Percentiles rank a stretch among this genome's conserved stretches.
Evolutionary conservation across 2,329 filamentous ascomycete genomes (phyloP).

Genomic region (Aspergillus novofumigatus): DNA sequence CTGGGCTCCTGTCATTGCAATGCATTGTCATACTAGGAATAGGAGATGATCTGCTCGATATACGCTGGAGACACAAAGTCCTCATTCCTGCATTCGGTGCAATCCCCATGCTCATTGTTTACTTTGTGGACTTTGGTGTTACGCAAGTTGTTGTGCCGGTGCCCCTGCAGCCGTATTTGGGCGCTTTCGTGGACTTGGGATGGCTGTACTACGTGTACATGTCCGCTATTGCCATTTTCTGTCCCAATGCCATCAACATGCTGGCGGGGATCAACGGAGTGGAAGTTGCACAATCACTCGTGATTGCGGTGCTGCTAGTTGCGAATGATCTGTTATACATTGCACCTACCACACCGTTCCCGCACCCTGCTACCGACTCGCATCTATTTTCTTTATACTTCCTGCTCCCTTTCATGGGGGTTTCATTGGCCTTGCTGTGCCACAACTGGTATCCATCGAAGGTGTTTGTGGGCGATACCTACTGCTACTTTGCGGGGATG

Average conservation of each 20-base stretch:
- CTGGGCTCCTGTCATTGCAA: constrained; percentile 88
- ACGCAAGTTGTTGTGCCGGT: constrained; percentile 91
- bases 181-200: constrained; percentile 77
- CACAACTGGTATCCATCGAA: constrained; percentile 96
- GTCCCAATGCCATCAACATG: constrained; percentile 98
- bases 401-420: constrained; percentile 87
- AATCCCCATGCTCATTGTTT: constrained; percentile 90
- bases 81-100: constrained; percentile 93
- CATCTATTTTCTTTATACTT: constrained; percentile 96
- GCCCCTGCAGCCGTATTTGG: constrained; percentile 77
- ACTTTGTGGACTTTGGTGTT: constrained; percentile 97
- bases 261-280: constrained; percentile 99
- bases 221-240: constrained; percentile 94
- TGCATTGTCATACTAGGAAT: constrained; percentile 87
- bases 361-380: constrained; percentile 90
- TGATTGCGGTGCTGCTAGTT: constrained; percentile 77
- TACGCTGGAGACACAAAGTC: constrained; percentile 98
- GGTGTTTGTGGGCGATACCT: constrained; percentile 97
- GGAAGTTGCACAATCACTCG: constrained; percentile 89
- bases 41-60: constrained; percentile 94
- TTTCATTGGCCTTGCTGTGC: constrained; percentile 76
- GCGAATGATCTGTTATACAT: constrained; percentile 89
- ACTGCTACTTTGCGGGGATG: constrained; percentile 99
- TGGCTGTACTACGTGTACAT: constrained; percentile 93
- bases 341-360: constrained; percentile 66